Percentiles rank a stretch among this genome's conserved stretches.
These are phyloP conservation scores for Scutellaria baicalensis DNA, from an alignment of 257 asterid genomes.

Conservation along the genomic window DNA sequence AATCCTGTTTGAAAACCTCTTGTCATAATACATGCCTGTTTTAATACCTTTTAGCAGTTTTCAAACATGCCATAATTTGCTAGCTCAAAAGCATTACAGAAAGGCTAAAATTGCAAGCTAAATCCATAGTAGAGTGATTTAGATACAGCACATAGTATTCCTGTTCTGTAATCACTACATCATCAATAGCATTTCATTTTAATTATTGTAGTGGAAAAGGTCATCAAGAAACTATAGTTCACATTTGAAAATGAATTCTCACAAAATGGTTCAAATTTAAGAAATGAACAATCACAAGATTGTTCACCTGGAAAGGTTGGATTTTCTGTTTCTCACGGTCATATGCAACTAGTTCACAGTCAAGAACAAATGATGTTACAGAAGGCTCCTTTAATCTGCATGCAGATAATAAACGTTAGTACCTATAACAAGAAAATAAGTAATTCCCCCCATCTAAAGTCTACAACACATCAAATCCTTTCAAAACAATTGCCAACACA, in stretches of 20 bases:
- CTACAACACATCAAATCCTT: background rate
- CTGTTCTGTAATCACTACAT: slow-evolving; percentile 4
- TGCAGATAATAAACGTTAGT: slow-evolving; percentile 8
- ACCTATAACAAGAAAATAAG: background rate
- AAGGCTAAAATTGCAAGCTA: background rate
- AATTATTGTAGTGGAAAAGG: background rate
- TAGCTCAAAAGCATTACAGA: background rate
- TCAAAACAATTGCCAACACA: background rate
- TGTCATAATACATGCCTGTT: background rate
- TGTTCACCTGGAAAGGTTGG: slow-evolving; percentile 80
- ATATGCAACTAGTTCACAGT: slow-evolving; percentile 93
- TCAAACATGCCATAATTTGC: background rate
- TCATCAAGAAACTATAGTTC: background rate
- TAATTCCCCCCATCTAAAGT: background rate
- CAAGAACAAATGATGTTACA: slow-evolving; percentile 83
- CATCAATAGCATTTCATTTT: background rate
- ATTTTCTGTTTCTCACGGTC: slow-evolving; percentile 89
- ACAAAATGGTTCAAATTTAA: background rate
- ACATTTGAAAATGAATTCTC: background rate
- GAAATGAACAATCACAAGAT: background rate
- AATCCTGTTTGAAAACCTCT: background rate
- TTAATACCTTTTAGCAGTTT: background rate
- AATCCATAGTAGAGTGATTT: background rate
- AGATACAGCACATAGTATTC: background rate
- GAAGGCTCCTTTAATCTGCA: slow-evolving; percentile 73